phyloP scores from a whole-genome alignment of 495 filamentous ascomycete species.

The Neurospora sp. region DNA sequence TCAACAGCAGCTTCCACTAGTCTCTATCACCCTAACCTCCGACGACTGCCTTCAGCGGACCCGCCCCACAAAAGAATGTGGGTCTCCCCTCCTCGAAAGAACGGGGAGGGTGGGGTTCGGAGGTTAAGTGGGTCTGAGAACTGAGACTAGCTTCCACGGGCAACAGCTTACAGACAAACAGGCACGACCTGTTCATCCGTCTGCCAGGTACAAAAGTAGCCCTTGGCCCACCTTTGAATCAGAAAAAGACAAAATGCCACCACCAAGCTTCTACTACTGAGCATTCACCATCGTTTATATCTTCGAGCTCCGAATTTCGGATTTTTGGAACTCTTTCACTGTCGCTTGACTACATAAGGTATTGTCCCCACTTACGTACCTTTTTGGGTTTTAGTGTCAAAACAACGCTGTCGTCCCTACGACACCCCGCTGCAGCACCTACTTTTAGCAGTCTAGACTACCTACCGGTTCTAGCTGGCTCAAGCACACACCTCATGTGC shows the following conservation, averaged over 20 bases:
- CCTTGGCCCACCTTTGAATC: not conserved
- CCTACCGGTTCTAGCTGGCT: not conserved
- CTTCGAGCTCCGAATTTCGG: not conserved
- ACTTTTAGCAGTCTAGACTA: not conserved
- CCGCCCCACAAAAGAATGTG: no score
- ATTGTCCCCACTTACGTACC: not conserved
- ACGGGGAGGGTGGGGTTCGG: no score
- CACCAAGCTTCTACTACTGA: not conserved
- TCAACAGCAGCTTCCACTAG: not conserved
- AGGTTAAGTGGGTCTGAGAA: no score
- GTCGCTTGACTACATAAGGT: not conserved
- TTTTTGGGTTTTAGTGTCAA: not conserved
- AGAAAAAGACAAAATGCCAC: not conserved
- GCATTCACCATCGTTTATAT: not conserved
- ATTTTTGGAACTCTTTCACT: not conserved
- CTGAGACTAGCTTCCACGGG: not conserved
- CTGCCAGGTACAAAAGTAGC: not conserved
- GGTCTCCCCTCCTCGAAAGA: no score
- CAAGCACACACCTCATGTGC: constrained; percentile 13
- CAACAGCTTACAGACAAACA: not conserved
- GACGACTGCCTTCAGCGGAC: no score
- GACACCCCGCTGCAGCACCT: not conserved
- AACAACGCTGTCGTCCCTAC: not conserved
- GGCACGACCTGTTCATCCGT: not conserved
- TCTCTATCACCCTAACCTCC: no score